phyloP scores from a whole-genome alignment of 1,139 yeast species.

The Candida albicans region DNA sequence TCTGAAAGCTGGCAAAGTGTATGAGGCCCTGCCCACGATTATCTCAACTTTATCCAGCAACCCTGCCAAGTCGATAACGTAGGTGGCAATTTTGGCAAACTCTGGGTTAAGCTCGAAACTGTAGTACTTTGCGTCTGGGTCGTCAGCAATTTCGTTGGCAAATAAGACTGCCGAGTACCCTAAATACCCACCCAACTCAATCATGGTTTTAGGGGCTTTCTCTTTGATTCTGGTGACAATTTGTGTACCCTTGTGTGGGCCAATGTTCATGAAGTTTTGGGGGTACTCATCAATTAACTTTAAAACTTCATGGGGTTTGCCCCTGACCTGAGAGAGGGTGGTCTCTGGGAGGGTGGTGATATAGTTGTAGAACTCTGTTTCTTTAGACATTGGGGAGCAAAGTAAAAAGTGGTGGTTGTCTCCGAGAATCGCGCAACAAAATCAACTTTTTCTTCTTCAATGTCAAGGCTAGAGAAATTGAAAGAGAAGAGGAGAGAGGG shows the following conservation, averaged over 20 bases:
- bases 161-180: conserved; percentile 47
- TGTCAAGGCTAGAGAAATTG: conserved; percentile 8
- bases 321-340: conserved; percentile 20
- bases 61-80: conserved; percentile 39
- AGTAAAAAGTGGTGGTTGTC: not conserved
- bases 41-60: conserved; percentile 31
- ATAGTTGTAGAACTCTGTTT: conserved; percentile 23
- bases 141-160: conserved; percentile 25
- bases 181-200: conserved; percentile 46
- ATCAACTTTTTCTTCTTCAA: not conserved
- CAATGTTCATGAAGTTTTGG: conserved; percentile 31
- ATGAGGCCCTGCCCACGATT: conserved; percentile 38
- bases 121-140: conserved; percentile 30
- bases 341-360: conserved; percentile 24
- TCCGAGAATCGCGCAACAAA: not conserved
- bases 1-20: conserved; percentile 28
- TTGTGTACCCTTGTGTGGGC: conserved; percentile 32
- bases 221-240: conserved; percentile 26
- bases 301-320: conserved; percentile 32
- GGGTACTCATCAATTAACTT: conserved; percentile 31
- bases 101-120: conserved; percentile 37
- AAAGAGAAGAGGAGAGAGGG: conserved; percentile 16
- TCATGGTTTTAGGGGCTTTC: conserved; percentile 31
- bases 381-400: conserved; percentile 14
- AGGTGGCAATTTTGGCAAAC: conserved; percentile 34